phyloP scores from a whole-genome alignment of 139 green algal species.

The Tetraselmis striata region DNA sequence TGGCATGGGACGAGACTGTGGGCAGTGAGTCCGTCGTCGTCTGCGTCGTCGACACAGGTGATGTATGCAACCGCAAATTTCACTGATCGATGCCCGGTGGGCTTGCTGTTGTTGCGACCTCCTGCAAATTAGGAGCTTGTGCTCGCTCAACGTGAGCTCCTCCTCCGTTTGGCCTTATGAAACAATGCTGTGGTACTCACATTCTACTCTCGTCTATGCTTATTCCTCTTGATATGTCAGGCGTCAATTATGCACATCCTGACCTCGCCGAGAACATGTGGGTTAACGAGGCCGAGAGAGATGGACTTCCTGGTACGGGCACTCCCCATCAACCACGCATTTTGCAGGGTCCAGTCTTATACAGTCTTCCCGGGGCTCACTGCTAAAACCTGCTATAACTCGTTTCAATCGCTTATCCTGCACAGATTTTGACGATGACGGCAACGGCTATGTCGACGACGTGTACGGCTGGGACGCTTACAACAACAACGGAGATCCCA shows the following conservation, averaged over 20 bases:
- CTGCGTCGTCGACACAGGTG: neutral
- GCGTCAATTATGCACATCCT: slow-evolving; percentile 2
- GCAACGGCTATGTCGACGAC: slow-evolving; percentile 5
- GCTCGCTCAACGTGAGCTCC: too few relatives aligned
- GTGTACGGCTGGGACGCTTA: slow-evolving; percentile 3
- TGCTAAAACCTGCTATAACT: too few relatives aligned
- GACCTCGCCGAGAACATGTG: slow-evolving; percentile 13
- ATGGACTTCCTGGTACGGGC: neutral
- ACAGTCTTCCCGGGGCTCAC: too few relatives aligned
- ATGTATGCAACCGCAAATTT: neutral
- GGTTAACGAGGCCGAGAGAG: slow-evolving; percentile 5
- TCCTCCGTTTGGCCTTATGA: too few relatives aligned
- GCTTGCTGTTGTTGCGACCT: too few relatives aligned
- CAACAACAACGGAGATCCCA: slow-evolving; percentile 2
- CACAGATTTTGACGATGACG: slow-evolving; percentile 2
- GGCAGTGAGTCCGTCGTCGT: neutral
- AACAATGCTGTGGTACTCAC: neutral
- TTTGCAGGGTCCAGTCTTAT: too few relatives aligned
- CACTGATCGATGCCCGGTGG: too few relatives aligned
- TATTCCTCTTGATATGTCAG: neutral
- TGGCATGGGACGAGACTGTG: neutral
- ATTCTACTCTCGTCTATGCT: slow-evolving; percentile 1
- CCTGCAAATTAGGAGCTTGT: too few relatives aligned
- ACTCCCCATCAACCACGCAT: too few relatives aligned
- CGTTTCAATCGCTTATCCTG: too few relatives aligned